A percentile compares a stretch with the other conserved stretches of the same genome.
These are phyloP conservation scores for Diddensiella caesifluorescens DNA, from an alignment of 805 yeast genomes.

Conservation along the genomic window DNA sequence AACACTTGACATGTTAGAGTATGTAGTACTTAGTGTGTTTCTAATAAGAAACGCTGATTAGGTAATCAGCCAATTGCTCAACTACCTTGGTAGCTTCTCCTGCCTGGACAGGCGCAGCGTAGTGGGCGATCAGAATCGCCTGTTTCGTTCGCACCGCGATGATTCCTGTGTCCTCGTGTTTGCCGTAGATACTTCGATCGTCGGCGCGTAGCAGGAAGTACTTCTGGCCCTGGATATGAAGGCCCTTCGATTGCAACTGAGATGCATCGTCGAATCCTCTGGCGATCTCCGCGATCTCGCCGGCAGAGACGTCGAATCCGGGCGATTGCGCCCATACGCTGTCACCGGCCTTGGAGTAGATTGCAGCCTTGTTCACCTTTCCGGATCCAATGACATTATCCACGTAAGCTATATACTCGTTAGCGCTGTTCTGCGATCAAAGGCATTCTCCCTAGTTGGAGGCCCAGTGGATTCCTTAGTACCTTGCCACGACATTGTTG, in stretches of 20 bases:
- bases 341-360: slow-evolving; percentile 92
- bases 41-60: slow-evolving; percentile 78
- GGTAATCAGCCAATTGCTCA: slow-evolving; percentile 92
- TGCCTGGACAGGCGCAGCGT: slow-evolving; percentile 75
- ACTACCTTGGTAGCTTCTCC: slow-evolving; percentile 94
- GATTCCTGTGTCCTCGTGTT: slow-evolving; percentile 80
- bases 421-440: slow-evolving; percentile 3
- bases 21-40: too few relatives aligned
- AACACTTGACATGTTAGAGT: too few relatives aligned
- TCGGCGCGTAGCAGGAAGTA: slow-evolving; percentile 87
- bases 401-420: slow-evolving; percentile 83
- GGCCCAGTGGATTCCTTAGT: slow-evolving; percentile 8
- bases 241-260: slow-evolving; percentile 75
- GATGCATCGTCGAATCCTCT: slow-evolving; percentile 76
- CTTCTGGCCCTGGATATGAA: slow-evolving; percentile 79
- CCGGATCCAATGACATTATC: slow-evolving; percentile 86
- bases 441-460: too few relatives aligned
- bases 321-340: slow-evolving; percentile 87
- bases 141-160: slow-evolving; percentile 90
- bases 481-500: slow-evolving; percentile 34
- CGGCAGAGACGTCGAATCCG: slow-evolving; percentile 54
- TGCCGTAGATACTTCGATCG: slow-evolving; percentile 90
- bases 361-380: slow-evolving; percentile 85
- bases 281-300: slow-evolving; percentile 70
- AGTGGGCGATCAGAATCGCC: slow-evolving; percentile 89